Evolutionary conservation across 1,284 basidiomycete species (phyloP).

Genomic region (Naganishia albida): DNA sequence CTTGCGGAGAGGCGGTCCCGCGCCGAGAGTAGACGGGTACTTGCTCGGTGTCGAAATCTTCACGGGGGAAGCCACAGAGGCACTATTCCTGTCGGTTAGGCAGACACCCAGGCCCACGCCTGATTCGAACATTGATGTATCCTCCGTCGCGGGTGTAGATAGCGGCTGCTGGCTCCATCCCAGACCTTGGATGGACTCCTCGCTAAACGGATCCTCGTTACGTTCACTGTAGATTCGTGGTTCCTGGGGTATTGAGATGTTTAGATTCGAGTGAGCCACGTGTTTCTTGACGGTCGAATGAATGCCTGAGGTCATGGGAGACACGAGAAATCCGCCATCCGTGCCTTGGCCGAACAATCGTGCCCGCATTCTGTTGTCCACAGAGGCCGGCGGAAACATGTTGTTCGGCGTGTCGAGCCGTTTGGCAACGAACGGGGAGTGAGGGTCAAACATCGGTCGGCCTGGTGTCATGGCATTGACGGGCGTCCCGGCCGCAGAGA

Average conservation of each 20-base stretch:
- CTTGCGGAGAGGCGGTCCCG: conserved; percentile 8
- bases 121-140: conserved; percentile 10
- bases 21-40: conserved; percentile 17
- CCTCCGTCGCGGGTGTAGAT: conserved; percentile 13
- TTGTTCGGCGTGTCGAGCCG: conserved; percentile 5
- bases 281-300: conserved; percentile 21
- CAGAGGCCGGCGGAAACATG: conserved; percentile 20
- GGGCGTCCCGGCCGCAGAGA: conserved; percentile 10
- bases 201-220: conserved; percentile 21
- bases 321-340: conserved; percentile 33
- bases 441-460: conserved; percentile 30
- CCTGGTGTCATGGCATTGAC: conserved; percentile 18
- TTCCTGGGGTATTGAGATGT: background rate
- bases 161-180: conserved; percentile 21
- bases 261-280: conserved; percentile 6
- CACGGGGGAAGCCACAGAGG: conserved; percentile 4
- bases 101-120: conserved; percentile 10
- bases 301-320: conserved; percentile 27
- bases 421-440: conserved; percentile 32
- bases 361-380: conserved; percentile 31
- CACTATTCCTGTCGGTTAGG: background rate
- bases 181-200: conserved; percentile 22
- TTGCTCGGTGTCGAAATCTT: conserved; percentile 26
- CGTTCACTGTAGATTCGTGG: conserved; percentile 22
- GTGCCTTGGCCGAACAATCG: conserved; percentile 32